Percentiles rank a stretch among this genome's conserved stretches.
phyloP scores from a whole-genome alignment of 1,284 basidiomycete species.

The Cryptococcus sp. region DNA sequence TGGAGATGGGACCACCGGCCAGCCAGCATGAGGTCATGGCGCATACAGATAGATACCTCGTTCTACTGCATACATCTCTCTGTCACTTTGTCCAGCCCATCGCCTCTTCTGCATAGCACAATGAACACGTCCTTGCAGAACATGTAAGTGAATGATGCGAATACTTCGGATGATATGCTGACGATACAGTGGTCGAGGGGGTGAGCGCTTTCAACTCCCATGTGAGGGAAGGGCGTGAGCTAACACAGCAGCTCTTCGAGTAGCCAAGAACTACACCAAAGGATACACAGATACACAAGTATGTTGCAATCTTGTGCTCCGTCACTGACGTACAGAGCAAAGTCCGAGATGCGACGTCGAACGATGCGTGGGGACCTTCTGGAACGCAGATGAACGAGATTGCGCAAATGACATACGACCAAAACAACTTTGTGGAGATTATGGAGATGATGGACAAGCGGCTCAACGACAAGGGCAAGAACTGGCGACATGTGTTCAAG shows the following conservation, averaged over 20 bases:
- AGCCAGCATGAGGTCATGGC: too few species aligned
- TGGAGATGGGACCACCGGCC: too few species aligned
- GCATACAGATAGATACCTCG: too few species aligned
- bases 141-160: constrained; percentile 27
- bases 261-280: constrained; percentile 92
- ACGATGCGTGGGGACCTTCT: constrained; percentile 98
- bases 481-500: constrained; percentile 99
- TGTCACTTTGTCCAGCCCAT: too few species aligned
- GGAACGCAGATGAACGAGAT: constrained; percentile 99
- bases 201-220: constrained; percentile 21
- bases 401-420: constrained; percentile 94
- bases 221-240: background rate
- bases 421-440: constrained; percentile 97
- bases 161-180: constrained; percentile 7
- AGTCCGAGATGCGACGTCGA: constrained; percentile 98
- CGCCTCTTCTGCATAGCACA: background rate
- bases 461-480: constrained; percentile 99
- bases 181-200: constrained; percentile 39
- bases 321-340: constrained; percentile 59
- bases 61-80: too few species aligned
- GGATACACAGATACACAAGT: constrained; percentile 71
- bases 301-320: constrained; percentile 1
- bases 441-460: constrained; percentile 99
- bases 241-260: constrained; percentile 57
- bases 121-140: constrained; percentile 43